A percentile compares a stretch with the other conserved stretches of the same genome.
phyloP scores from a whole-genome alignment of 2,329 filamentous ascomycete species.

The Leptoxyphium fumago region DNA sequence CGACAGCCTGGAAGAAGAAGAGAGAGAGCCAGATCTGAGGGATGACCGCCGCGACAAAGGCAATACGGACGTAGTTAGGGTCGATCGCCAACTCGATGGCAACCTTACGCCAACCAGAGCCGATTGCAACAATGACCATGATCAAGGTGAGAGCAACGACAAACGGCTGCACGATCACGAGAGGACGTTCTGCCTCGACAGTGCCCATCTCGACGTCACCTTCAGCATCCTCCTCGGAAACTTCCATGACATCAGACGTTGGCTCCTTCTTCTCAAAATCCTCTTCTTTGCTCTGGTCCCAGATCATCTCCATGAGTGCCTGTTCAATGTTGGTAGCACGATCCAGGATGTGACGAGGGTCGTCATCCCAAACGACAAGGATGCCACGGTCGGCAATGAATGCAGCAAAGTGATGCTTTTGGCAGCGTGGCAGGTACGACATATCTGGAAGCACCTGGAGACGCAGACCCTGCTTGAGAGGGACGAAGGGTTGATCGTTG shows the following conservation, averaged over 20 bases:
- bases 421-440: conserved; percentile 40
- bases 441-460: conserved; percentile 48
- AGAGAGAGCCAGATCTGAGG: conserved; percentile 45
- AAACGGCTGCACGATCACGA: conserved; percentile 40
- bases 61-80: conserved; percentile 37
- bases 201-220: conserved; percentile 23
- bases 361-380: conserved; percentile 50
- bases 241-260: conserved; percentile 18
- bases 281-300: conserved; percentile 32
- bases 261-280: conserved; percentile 28
- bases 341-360: conserved; percentile 39
- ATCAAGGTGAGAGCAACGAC: conserved; percentile 39
- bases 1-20: conserved; percentile 35
- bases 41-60: conserved; percentile 37
- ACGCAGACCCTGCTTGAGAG: conserved; percentile 42
- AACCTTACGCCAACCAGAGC: conserved; percentile 40
- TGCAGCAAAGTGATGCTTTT: conserved; percentile 52
- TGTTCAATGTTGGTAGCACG: conserved; percentile 39
- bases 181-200: conserved; percentile 30
- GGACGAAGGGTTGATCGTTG: conserved; percentile 39
- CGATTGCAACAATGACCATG: conserved; percentile 39
- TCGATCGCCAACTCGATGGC: conserved; percentile 42
- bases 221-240: conserved; percentile 16
- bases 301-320: conserved; percentile 44
- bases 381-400: conserved; percentile 45